A percentile compares a stretch with the other conserved stretches of the same genome.
Conservation (phyloP, 2,329 filamentous ascomycete species). For the Decorospora gaudefroyi region DNA sequence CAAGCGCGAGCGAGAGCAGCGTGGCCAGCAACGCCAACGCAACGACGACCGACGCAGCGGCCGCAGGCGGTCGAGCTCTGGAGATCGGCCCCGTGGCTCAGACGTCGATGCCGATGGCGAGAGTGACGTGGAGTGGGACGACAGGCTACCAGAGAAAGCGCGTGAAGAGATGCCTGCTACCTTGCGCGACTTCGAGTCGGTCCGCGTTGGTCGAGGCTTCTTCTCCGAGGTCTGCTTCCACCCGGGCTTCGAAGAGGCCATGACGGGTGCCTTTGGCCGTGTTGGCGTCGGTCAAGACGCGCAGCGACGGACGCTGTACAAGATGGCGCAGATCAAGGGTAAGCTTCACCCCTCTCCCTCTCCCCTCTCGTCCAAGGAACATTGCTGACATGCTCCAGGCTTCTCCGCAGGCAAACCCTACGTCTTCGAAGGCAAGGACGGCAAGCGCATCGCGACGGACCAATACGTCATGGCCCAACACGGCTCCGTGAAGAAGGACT, state of each 20-base stretch:
- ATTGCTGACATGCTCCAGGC: conserved; percentile 55
- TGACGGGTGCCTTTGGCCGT: conserved; percentile 82
- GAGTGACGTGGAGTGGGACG: conserved; percentile 76
- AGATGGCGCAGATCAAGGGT: conserved; percentile 88
- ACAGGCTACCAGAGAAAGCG: conserved; percentile 55
- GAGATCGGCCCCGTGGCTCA: conserved; percentile 50
- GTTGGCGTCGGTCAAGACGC: conserved; percentile 80
- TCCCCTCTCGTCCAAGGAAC: no score
- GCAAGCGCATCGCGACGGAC: conserved; percentile 79
- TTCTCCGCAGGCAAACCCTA: conserved; percentile 82
- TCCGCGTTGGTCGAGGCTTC: conserved; percentile 80
- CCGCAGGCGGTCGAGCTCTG: conserved; percentile 51
- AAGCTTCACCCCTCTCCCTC: no score
- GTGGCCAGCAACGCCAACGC: conserved; percentile 60
- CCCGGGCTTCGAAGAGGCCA: conserved; percentile 80
- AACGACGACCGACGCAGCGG: conserved; percentile 56
- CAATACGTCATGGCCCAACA: conserved; percentile 82
- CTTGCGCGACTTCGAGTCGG: conserved; percentile 79
- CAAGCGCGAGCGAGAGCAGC: conserved; percentile 61
- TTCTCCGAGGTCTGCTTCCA: conserved; percentile 94
- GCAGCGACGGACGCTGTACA: conserved; percentile 76
- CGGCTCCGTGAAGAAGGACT: conserved; percentile 80
- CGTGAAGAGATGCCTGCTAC: conserved; percentile 72
- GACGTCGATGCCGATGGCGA: conserved; percentile 70
- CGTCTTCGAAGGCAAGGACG: conserved; percentile 73